Base-by-base conservation (phyloP, 805 yeast species). In the Teunomyces panamensis region DNA sequence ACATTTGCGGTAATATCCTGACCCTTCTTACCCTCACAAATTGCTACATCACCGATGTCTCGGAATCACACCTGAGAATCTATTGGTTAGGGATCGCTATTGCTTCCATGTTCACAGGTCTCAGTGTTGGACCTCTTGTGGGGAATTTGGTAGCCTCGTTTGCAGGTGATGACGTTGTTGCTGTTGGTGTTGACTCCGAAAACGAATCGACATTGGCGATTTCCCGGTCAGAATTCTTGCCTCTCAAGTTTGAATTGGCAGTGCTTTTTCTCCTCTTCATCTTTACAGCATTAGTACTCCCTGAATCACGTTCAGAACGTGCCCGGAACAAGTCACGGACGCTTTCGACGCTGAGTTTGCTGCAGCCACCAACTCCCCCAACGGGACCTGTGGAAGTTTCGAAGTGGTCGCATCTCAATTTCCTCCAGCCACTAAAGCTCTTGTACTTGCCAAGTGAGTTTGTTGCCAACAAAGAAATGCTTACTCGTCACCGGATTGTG, bases 11-110 rank as follows among this genome's bases (percentile, higher is more conserved):
- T 20, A 85, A 89, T 0, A 43, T 77, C 7, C 64, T 80, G 49
- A 74, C 83, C 5, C 56, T 84, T 30, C 57, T 85, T 44, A 79
- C 85, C 8, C 66, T 85, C 28, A 68, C 81, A 9, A 84, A 84
- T 58, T 80, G 91, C 50, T 89, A 88, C 59, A 74, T 87, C 13
- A 73, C 89, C 3, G 96, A 89, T 66, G 81, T 88, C 34, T 83
- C 83, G 5, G 84, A 82, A 16, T 77, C 87, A 0, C 74, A 71
- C 30, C 73, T 78, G 47, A 68, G 96, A 51, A 76, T 81, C 20
- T 74, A 78, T 45, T 71, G 77, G 16, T 68, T 87, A 53, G 88
- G 91, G 9, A 66, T 80, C 27, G 67, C 79, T 24, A 70, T 78
- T 59, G 87, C 91, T 9, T 64, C 78, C 13, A 64, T 85, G 43